Base-by-base conservation (phyloP, 352 stramenopile species). In the Blastocystis sp. region DNA sequence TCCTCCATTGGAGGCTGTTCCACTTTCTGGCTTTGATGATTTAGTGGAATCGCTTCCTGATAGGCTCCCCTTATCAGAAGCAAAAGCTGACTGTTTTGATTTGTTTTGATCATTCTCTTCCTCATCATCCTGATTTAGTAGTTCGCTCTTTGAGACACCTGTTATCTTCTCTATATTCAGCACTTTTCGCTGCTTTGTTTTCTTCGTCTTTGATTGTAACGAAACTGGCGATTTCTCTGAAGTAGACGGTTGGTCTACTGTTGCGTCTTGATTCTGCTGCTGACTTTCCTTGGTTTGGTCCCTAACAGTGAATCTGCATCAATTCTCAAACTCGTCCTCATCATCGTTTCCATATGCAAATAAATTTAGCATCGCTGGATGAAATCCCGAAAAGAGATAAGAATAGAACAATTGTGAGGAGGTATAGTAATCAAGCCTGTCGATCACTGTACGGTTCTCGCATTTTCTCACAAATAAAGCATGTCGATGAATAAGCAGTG, bases 401-500 rank as follows among this genome's bases (percentile, higher is more conserved):
- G 13, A 75, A 41, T 75, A 47, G 26, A 43, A 43, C 45, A 43
- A 75, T 53, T 13, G 20, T 53, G 34, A 53, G 3, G n/a, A 75
- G 1, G n/a, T 41, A 75, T 75, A 75, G 45, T 75, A 53, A 75
- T 75, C 63, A 53, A 77, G 43, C 2, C 15, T 0, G 0, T 54
- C 39, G 29, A 23, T 53, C 20, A 54, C 66, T 54, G 29, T 3
- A 56, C 20, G 37, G 23, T 53, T 77, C 9, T 53, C 20, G 0
- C 20, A 54, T 55, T 23, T 13, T 77, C 13, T 62, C 34, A 61
- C 64, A 66, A 39, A 39, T 15, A 9, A 39, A 41, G 13, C 61
- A 66, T 84, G 39, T 68, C 50, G 4, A 61, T 88, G 55, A 88
- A 88, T 26, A 39, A 76, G 41, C 62, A 64, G 23, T 76, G 62